Evolutionary conservation across 176 grass and related monocot genomes (phyloP).

Genomic region (Oryza glaberrima): DNA sequence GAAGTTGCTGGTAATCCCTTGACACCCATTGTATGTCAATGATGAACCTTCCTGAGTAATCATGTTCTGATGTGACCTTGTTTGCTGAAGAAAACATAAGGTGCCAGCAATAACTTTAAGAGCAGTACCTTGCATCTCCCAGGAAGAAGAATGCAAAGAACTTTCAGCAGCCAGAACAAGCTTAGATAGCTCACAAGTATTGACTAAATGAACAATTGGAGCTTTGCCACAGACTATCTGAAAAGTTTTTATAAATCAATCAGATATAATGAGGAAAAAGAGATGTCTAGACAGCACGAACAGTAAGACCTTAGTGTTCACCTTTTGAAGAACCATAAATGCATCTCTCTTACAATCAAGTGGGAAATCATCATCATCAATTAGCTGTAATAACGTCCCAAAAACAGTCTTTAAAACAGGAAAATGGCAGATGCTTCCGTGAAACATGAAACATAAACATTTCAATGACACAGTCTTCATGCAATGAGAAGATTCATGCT

Average conservation of each 20-base stretch:
- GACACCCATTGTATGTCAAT: constrained; percentile 6
- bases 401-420: constrained; percentile 48
- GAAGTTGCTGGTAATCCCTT: constrained; percentile 42
- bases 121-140: constrained; percentile 46
- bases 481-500: constrained; percentile 46
- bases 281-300: constrained; percentile 34
- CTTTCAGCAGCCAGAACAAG: constrained; percentile 50
- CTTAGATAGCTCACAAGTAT: constrained; percentile 52
- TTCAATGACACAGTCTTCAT: constrained; percentile 66
- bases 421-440: constrained; percentile 41
- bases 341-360: constrained; percentile 53
- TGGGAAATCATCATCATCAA: constrained; percentile 48
- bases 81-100: constrained; percentile 56
- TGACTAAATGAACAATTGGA: constrained; percentile 32
- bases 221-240: constrained; percentile 56
- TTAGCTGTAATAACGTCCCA: constrained; percentile 45
- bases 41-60: constrained; percentile 21
- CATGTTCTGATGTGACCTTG: constrained; percentile 25
- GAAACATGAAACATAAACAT: constrained; percentile 68
- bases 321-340: constrained; percentile 73
- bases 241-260: constrained; percentile 33
- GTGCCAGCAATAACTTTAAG: constrained; percentile 61
- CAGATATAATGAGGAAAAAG: constrained; percentile 40
- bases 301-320: constrained; percentile 31
- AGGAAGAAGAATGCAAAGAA: constrained; percentile 52